Conservation (phyloP, 2,329 filamentous ascomycete genomes). For the Xylaria sp. region DNA sequence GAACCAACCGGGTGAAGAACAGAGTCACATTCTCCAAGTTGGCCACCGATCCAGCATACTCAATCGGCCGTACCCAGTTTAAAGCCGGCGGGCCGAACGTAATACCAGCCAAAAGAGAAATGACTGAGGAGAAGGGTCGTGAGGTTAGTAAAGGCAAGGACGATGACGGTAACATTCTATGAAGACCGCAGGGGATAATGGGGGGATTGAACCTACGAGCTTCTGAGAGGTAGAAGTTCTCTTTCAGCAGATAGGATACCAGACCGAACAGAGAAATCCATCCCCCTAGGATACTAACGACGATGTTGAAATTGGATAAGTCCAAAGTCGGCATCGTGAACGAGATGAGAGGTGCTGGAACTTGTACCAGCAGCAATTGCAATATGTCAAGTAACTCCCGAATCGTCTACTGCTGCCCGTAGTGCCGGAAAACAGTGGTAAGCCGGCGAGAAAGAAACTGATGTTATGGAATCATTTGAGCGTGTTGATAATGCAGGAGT, state of each 20-base stretch:
- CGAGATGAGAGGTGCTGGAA: neutral
- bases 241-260: constrained; percentile 88
- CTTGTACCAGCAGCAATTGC: neutral
- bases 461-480: constrained; percentile 55
- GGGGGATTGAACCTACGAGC: constrained; percentile 65
- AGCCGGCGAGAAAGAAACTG: constrained; percentile 33
- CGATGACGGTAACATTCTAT: neutral
- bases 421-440: constrained; percentile 40
- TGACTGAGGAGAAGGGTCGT: constrained; percentile 59
- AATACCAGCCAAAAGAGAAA: constrained; percentile 80
- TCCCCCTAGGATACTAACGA: constrained; percentile 79
- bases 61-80: constrained; percentile 75
- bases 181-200: neutral
- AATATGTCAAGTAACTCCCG: constrained; percentile 44
- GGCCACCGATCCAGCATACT: constrained; percentile 68
- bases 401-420: constrained; percentile 47
- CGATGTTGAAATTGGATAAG: constrained; percentile 81
- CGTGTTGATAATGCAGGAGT: neutral
- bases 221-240: constrained; percentile 90
- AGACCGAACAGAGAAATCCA: constrained; percentile 91
- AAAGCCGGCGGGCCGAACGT: constrained; percentile 78
- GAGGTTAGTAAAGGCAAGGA: neutral
- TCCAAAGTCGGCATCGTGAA: constrained; percentile 57
- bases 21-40: constrained; percentile 76
- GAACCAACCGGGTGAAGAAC: constrained; percentile 83